Conservation (phyloP, 1,284 basidiomycete genomes). For the Afroboletus lepidellus region DNA sequence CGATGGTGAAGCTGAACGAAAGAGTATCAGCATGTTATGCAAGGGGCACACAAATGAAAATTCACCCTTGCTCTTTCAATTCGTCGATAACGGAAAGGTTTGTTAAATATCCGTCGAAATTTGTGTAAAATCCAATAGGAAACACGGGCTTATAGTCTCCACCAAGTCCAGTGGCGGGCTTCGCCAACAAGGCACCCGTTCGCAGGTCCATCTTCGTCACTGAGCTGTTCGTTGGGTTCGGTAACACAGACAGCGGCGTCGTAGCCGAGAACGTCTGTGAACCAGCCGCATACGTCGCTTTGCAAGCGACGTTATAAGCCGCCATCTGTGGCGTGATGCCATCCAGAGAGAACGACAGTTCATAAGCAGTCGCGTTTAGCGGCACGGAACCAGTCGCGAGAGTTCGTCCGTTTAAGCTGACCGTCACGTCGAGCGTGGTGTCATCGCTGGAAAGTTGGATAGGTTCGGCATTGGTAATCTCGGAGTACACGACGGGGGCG, state of each 20-base stretch:
- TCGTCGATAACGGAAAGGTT: constrained; percentile 58
- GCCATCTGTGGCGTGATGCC: constrained; percentile 25
- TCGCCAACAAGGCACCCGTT: constrained; percentile 64
- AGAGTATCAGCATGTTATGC: neutral
- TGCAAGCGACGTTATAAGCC: constrained; percentile 28
- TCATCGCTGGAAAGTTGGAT: constrained; percentile 16
- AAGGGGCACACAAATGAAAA: neutral
- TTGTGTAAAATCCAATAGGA: constrained; percentile 73
- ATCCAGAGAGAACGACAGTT: constrained; percentile 25
- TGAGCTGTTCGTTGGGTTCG: constrained; percentile 49
- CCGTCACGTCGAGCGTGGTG: constrained; percentile 21
- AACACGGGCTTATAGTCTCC: constrained; percentile 60
- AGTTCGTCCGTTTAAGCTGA: constrained; percentile 26
- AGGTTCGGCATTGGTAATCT: constrained; percentile 26
- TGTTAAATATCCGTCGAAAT: constrained; percentile 53
- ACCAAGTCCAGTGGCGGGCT: constrained; percentile 46
- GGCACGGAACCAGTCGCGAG: constrained; percentile 26
- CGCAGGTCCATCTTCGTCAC: constrained; percentile 72
- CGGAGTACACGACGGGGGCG: constrained; percentile 24
- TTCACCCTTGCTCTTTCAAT: constrained; percentile 45
- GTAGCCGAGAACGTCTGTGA: constrained; percentile 49
- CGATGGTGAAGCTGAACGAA: constrained; percentile 1
- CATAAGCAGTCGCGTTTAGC: constrained; percentile 29
- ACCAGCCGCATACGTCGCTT: constrained; percentile 18
- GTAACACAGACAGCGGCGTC: constrained; percentile 54